These are phyloP conservation scores for Colletotrichum sp. DNA, from an alignment of 2,329 filamentous ascomycete genomes.

Conservation along the genomic window DNA sequence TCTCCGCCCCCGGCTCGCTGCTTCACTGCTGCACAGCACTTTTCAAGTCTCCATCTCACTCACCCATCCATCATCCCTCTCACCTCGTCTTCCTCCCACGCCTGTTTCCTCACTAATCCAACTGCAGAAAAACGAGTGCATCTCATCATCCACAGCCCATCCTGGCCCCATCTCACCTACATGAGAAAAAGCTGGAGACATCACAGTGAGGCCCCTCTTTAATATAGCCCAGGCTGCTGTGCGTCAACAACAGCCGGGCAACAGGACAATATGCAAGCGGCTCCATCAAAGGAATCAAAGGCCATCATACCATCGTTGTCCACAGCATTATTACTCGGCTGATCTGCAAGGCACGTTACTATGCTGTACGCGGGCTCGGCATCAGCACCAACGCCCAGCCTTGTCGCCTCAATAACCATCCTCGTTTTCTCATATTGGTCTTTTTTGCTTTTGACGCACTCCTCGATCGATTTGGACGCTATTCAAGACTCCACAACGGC, in stretches of 20 bases:
- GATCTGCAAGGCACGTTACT: slow-evolving; percentile 8
- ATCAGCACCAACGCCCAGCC: not conserved
- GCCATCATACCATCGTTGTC: not conserved
- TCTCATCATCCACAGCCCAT: slow-evolving; percentile 4
- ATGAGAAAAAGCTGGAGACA: slow-evolving; percentile 1
- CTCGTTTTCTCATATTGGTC: not conserved
- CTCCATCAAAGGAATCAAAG: not conserved
- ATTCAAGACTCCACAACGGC: not conserved
- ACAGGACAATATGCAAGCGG: not conserved
- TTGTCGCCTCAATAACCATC: not conserved
- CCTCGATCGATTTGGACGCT: not conserved
- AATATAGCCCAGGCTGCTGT: not conserved
- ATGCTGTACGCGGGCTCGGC: not conserved
- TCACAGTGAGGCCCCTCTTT: not conserved
- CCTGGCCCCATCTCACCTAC: slow-evolving; percentile 9
- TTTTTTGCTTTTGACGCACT: not conserved
- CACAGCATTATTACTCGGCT: not conserved
- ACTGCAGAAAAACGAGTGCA: not conserved
- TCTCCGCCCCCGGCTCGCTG: not conserved
- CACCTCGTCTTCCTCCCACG: not conserved
- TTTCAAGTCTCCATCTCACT: not conserved
- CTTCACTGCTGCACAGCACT: not conserved
- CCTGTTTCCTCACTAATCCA: not conserved
- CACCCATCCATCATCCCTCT: not conserved
- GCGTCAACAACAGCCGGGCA: not conserved